A percentile compares a stretch with the other conserved stretches of the same genome.
These are phyloP conservation scores for Artomyces pyxidatus DNA, from an alignment of 768 basidiomycete species.

Conservation along the genomic window DNA sequence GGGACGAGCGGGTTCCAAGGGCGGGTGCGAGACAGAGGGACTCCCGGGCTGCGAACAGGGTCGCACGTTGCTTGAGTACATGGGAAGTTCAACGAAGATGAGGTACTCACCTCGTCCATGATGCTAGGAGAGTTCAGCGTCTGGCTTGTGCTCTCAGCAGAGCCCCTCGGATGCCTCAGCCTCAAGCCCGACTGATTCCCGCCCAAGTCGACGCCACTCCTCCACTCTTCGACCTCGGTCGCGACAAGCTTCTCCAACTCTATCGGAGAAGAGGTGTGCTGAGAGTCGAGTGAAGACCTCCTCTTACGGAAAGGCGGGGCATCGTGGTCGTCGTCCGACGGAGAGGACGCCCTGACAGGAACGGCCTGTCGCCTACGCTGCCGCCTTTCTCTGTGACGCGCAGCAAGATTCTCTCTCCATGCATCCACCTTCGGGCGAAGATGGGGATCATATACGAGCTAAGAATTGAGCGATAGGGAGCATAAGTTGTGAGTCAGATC, in stretches of 20 bases:
- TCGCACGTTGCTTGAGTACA: neutral
- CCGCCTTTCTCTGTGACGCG: neutral
- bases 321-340: conserved; percentile 3
- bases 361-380: conserved; percentile 2
- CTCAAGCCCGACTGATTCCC: conserved; percentile 7
- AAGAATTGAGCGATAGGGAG: neutral
- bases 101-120: conserved; percentile 1
- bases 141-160: no score
- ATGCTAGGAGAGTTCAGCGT: neutral
- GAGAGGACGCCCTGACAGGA: neutral
- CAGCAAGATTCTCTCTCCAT: conserved; percentile 8
- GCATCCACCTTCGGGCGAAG: conserved; percentile 7
- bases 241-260: conserved; percentile 10
- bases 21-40: neutral
- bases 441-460: conserved; percentile 16
- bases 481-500: neutral
- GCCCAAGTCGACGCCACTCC: conserved; percentile 2
- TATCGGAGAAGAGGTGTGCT: conserved; percentile 2
- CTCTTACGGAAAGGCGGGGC: neutral
- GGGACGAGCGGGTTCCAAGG: neutral
- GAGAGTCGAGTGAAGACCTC: neutral
- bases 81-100: neutral
- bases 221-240: conserved; percentile 9
- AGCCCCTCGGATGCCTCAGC: neutral
- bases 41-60: neutral